Percentiles rank a stretch among this genome's conserved stretches.
These are phyloP conservation scores for Flueggea neowawraea DNA, from an alignment of 441 rosid genomes.

Conservation along the genomic window DNA sequence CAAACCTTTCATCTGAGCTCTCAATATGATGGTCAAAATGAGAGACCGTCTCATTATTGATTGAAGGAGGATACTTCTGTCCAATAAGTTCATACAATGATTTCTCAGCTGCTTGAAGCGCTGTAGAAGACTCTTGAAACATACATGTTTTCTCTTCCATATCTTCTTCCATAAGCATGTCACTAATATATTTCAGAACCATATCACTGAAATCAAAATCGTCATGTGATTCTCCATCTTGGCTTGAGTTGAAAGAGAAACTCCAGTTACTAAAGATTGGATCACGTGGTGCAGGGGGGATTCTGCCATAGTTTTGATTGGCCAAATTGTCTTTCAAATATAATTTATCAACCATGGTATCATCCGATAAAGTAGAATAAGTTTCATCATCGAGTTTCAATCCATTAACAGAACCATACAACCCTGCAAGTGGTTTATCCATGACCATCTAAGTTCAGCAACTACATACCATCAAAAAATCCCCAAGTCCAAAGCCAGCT, in stretches of 20 bases:
- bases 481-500: not conserved
- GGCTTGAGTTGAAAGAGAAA: slow-evolving; percentile 10
- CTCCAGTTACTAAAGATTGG: slow-evolving; percentile 15
- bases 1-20: slow-evolving; percentile 16
- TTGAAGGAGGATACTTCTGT: slow-evolving; percentile 33
- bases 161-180: slow-evolving; percentile 87
- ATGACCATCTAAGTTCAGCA: slow-evolving; percentile 25
- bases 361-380: slow-evolving; percentile 15
- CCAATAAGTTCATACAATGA: slow-evolving; percentile 63
- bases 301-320: slow-evolving; percentile 5
- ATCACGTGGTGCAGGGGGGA: slow-evolving; percentile 14
- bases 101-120: slow-evolving; percentile 67
- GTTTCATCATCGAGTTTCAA: slow-evolving; percentile 20
- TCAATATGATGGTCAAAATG: slow-evolving; percentile 11
- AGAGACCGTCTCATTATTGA: slow-evolving; percentile 5
- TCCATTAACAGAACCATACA: slow-evolving; percentile 22
- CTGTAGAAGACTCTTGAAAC: slow-evolving; percentile 70
- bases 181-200: slow-evolving; percentile 56
- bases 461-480: not conserved
- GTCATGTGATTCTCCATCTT: slow-evolving; percentile 37
- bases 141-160: slow-evolving; percentile 57
- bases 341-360: slow-evolving; percentile 20
- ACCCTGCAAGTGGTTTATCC: slow-evolving; percentile 30
- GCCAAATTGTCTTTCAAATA: slow-evolving; percentile 13
- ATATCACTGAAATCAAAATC: slow-evolving; percentile 46